phyloP scores from a whole-genome alignment of 2,329 filamentous ascomycete species.

The Hymenoscyphus fructigenus region DNA sequence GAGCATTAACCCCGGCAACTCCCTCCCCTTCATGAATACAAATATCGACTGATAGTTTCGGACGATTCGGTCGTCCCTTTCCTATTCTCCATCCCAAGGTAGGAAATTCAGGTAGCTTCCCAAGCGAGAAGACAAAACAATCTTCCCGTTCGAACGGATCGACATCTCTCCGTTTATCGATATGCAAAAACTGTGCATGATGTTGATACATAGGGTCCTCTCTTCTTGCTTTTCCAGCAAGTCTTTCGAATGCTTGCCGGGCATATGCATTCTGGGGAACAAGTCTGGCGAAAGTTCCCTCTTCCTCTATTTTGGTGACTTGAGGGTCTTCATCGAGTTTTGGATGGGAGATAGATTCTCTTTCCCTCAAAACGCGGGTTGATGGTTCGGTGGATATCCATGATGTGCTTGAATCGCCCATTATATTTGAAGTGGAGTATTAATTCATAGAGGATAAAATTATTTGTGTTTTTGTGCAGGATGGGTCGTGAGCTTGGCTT shows the following conservation, averaged over 20 bases:
- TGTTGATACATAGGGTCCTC: conserved; percentile 10
- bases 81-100: conserved; percentile 27
- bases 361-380: conserved; percentile 16
- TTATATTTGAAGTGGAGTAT: not conserved
- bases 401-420: conserved; percentile 16
- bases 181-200: conserved; percentile 17
- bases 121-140: conserved; percentile 18
- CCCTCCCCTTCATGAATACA: conserved; percentile 20
- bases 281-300: conserved; percentile 21
- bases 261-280: conserved; percentile 19
- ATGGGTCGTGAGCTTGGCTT: not conserved
- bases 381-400: conserved; percentile 23
- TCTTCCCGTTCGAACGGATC: conserved; percentile 14
- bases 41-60: conserved; percentile 24
- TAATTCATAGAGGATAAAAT: not conserved
- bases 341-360: conserved; percentile 8
- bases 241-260: conserved; percentile 16
- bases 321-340: not conserved
- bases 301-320: not conserved
- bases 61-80: conserved; percentile 17
- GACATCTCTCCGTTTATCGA: conserved; percentile 13
- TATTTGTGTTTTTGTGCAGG: not conserved
- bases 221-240: conserved; percentile 1
- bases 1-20: conserved; percentile 24
- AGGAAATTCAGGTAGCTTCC: conserved; percentile 19